Conservation (phyloP, 2,329 filamentous ascomycete species). For the Exutisphaerella laricina region DNA sequence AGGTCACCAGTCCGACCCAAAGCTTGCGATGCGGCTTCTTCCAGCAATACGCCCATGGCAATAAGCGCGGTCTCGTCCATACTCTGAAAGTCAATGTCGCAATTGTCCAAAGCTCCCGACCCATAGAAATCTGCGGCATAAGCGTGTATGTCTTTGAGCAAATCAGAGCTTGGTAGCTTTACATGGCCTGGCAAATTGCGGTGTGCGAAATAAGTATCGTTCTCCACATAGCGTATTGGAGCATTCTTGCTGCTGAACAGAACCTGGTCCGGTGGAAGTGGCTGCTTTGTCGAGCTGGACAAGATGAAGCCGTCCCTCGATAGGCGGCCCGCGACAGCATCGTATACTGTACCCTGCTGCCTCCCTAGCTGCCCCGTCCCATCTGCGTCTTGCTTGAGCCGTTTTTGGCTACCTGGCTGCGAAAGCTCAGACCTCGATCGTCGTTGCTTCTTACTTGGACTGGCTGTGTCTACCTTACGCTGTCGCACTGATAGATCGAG, state of each 20-base stretch:
- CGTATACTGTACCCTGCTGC: slow-evolving; percentile 53
- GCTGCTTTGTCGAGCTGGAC: slow-evolving; percentile 29
- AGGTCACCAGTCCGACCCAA: slow-evolving; percentile 63
- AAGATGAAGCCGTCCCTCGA: slow-evolving; percentile 41
- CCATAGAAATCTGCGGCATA: slow-evolving; percentile 65
- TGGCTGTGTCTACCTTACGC: neutral
- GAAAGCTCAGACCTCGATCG: neutral
- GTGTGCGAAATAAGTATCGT: slow-evolving; percentile 65
- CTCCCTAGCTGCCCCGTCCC: slow-evolving; percentile 4
- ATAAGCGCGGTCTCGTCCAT: slow-evolving; percentile 75
- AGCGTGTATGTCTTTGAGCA: slow-evolving; percentile 62
- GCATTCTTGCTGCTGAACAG: slow-evolving; percentile 62
- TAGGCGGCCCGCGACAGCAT: slow-evolving; percentile 60
- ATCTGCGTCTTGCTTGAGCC: neutral
- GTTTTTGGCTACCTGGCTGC: neutral
- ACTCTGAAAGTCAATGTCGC: slow-evolving; percentile 47
- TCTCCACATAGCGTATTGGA: slow-evolving; percentile 62
- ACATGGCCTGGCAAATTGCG: slow-evolving; percentile 47
- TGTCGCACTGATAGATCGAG: slow-evolving; percentile 2
- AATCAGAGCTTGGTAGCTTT: slow-evolving; percentile 60
- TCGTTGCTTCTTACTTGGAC: slow-evolving; percentile 3
- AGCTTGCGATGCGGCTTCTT: slow-evolving; percentile 59
- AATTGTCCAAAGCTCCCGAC: slow-evolving; percentile 21
- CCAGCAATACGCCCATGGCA: slow-evolving; percentile 67
- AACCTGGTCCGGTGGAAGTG: slow-evolving; percentile 62